Evolutionary conservation across 2,329 filamentous ascomycete genomes (phyloP).

Genomic region (Penicillium expansum): DNA sequence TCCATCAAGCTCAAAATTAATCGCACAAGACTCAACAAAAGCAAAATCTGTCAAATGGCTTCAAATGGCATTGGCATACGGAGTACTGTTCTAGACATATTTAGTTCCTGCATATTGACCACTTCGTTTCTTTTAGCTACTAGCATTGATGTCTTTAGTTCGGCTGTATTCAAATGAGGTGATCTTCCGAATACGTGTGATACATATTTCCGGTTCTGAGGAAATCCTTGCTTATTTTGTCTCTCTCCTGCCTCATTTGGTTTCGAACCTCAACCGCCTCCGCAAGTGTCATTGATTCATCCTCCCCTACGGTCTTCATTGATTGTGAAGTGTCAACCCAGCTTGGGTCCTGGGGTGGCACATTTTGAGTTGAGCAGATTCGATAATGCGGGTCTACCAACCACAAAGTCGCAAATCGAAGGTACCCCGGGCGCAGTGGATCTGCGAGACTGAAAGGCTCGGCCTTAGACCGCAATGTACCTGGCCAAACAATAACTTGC

Average conservation of each 20-base stretch:
- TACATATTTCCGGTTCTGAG: not conserved
- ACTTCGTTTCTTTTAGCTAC: not conserved
- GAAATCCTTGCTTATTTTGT: not conserved
- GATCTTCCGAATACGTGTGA: not conserved
- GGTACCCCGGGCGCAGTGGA: slow-evolving; percentile 8
- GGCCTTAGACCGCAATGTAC: slow-evolving; percentile 12
- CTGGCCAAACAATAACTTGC: slow-evolving; percentile 12
- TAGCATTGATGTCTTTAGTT: not conserved
- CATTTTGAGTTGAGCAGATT: slow-evolving; percentile 18
- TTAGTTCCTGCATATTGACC: not conserved
- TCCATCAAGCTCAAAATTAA: too few species aligned
- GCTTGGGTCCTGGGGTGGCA: slow-evolving; percentile 17
- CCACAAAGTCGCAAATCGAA: slow-evolving; percentile 15
- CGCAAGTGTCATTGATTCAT: not conserved
- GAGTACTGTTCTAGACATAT: too few species aligned
- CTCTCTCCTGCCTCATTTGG: not conserved
- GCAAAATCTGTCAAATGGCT: too few species aligned
- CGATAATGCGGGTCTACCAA: slow-evolving; percentile 20
- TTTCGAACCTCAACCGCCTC: not conserved
- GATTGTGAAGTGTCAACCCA: slow-evolving; percentile 3
- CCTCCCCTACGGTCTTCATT: not conserved
- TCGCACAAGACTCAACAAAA: too few species aligned
- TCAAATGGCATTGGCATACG: too few species aligned
- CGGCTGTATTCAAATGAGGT: not conserved
- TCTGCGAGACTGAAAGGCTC: slow-evolving; percentile 14